Evolutionary conservation across 139 green algal genomes (phyloP).

Genomic region (Chlorella sp.): DNA sequence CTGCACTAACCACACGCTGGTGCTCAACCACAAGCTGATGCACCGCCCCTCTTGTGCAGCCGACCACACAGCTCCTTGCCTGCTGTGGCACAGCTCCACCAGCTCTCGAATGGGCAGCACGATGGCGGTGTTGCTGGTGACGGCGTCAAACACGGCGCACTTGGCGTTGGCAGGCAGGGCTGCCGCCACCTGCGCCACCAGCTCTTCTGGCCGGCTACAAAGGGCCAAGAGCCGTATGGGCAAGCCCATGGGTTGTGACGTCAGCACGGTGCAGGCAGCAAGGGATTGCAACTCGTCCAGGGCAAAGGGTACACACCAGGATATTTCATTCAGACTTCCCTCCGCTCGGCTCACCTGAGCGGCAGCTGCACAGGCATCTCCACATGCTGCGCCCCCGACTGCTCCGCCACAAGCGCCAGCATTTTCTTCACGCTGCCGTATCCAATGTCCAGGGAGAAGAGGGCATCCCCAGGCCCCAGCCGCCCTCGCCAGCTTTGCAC

Average conservation of each 20-base stretch:
- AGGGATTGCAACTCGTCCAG: too few species aligned
- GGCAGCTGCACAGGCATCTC: constrained; percentile 25
- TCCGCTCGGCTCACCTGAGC: constrained; percentile 18
- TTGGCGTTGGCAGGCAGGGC: constrained; percentile 52
- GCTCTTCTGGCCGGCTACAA: constrained; percentile 14
- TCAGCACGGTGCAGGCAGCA: too few species aligned
- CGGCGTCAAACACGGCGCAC: constrained; percentile 72
- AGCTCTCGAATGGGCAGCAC: constrained; percentile 63
- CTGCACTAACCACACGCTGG: neutral
- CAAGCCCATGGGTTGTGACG: too few species aligned
- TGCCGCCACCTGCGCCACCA: constrained; percentile 53
- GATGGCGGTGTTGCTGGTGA: constrained; percentile 76
- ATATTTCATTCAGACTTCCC: too few species aligned
- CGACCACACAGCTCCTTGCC: constrained; percentile 31
- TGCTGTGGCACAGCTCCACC: constrained; percentile 57
- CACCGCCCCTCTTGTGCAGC: neutral
- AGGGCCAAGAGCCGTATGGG: neutral
- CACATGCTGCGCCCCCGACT: constrained; percentile 51
- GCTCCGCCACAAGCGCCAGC: constrained; percentile 41
- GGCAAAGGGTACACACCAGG: too few species aligned
- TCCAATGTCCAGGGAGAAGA: constrained; percentile 46
- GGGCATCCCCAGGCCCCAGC: neutral
- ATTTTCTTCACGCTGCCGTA: constrained; percentile 83
- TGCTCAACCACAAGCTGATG: too few species aligned
- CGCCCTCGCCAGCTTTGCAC: constrained; percentile 46